Conservation (phyloP, 106 monocot genomes). For the Amphibolis antarctica region DNA sequence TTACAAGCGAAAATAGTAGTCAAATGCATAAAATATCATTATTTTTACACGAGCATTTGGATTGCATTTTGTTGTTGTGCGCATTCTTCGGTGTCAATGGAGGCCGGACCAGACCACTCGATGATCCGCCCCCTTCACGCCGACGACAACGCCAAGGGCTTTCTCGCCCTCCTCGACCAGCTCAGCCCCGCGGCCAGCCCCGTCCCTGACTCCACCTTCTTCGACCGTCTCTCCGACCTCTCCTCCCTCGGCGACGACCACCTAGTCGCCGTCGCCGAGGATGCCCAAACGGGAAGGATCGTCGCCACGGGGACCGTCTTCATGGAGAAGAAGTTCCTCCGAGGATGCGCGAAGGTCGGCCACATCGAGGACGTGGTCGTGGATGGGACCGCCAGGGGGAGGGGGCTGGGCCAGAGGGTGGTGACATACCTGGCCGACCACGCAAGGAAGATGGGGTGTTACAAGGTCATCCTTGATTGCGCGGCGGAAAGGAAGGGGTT, state of each 20-base stretch:
- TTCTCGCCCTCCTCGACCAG: constrained; percentile 49
- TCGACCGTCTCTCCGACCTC: constrained; percentile 49
- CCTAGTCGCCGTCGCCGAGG: constrained; percentile 52
- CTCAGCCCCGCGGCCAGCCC: constrained; percentile 26
- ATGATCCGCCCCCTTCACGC: constrained; percentile 52
- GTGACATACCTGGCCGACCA: constrained; percentile 35
- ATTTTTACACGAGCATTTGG: too few species aligned
- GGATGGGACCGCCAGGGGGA: constrained; percentile 33
- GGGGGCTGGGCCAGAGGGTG: constrained; percentile 41
- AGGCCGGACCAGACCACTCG: too few species aligned
- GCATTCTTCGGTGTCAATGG: too few species aligned
- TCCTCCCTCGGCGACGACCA: constrained; percentile 46
- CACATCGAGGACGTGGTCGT: constrained; percentile 93
- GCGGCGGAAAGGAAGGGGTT: constrained; percentile 35
- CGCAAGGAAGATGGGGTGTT: constrained; percentile 51
- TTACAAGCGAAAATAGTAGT: too few species aligned
- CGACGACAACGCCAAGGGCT: constrained; percentile 52
- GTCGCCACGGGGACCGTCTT: constrained; percentile 69
- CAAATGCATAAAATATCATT: too few species aligned
- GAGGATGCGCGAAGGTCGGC: constrained; percentile 53
- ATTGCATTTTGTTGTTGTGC: too few species aligned
- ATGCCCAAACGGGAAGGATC: constrained; percentile 25
- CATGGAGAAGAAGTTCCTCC: constrained; percentile 72
- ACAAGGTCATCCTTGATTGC: constrained; percentile 94
- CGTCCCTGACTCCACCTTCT: constrained; percentile 37